A percentile compares a stretch with the other conserved stretches of the same genome.
phyloP scores from a whole-genome alignment of 352 stramenopile genomes.

The Phytophthora parvispora region DNA sequence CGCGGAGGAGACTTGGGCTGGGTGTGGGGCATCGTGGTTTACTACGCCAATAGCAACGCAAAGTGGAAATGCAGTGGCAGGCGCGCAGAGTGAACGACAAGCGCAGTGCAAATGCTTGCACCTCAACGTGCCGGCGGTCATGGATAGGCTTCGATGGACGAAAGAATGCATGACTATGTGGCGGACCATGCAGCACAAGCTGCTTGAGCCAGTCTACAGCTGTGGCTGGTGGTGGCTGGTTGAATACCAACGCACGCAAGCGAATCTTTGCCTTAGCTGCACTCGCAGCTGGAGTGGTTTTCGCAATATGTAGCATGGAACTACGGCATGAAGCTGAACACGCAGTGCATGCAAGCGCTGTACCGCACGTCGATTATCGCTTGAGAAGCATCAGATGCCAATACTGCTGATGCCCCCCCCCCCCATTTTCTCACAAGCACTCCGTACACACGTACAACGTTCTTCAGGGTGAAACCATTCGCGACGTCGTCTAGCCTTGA shows the following conservation, averaged over 20 bases:
- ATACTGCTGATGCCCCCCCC: too few relatives aligned
- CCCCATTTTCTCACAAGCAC: too few relatives aligned
- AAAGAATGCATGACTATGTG: constrained; percentile 11
- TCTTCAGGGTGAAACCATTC: too few relatives aligned
- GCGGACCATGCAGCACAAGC: constrained; percentile 3
- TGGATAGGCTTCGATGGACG: constrained; percentile 27
- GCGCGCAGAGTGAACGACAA: neutral
- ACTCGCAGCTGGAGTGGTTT: neutral
- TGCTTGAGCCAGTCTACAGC: constrained; percentile 9
- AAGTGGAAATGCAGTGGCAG: neutral
- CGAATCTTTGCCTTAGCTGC: neutral
- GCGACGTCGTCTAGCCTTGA: too few relatives aligned
- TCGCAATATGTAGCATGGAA: too few relatives aligned
- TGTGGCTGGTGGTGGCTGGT: constrained; percentile 1
- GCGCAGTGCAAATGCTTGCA: neutral
- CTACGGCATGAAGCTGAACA: too few relatives aligned
- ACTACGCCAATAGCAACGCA: neutral
- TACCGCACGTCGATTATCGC: too few relatives aligned
- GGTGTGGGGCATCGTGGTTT: constrained; percentile 10
- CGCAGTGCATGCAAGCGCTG: too few relatives aligned
- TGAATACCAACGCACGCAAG: neutral
- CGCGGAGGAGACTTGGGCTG: constrained; percentile 3
- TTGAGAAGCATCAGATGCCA: too few relatives aligned
- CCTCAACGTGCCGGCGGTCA: constrained; percentile 15
- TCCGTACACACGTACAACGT: too few relatives aligned